Percentiles rank a stretch among this genome's conserved stretches.
These are phyloP conservation scores for Trichothecium sympodiale DNA, from an alignment of 2,329 filamentous ascomycete genomes.

Conservation along the genomic window DNA sequence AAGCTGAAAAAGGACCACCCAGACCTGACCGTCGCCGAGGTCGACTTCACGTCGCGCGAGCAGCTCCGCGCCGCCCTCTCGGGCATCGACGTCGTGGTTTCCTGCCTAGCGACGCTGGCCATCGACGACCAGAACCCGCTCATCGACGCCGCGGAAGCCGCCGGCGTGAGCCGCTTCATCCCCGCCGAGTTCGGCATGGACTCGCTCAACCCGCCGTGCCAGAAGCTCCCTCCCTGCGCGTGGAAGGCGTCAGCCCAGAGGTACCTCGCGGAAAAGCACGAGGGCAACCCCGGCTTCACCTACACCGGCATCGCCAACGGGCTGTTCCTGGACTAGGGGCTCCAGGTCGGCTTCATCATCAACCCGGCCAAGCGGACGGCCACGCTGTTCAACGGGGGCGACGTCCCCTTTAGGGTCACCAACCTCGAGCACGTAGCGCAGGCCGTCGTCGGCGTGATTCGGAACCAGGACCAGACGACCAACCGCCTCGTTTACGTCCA, in stretches of 20 bases:
- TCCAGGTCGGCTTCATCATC: constrained; percentile 29
- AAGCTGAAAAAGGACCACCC: not conserved
- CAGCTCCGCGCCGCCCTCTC: constrained; percentile 28
- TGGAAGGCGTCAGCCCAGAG: constrained; percentile 33
- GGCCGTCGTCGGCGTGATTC: constrained; percentile 36
- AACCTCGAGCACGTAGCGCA: constrained; percentile 34
- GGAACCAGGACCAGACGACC: constrained; percentile 37
- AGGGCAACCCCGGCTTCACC: constrained; percentile 27
- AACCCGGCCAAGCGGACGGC: constrained; percentile 26
- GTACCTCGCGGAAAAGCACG: constrained; percentile 26
- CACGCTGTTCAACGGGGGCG: constrained; percentile 37
- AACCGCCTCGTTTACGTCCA: constrained; percentile 36
- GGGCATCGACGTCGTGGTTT: constrained; percentile 45
- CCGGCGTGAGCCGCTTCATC: constrained; percentile 50
- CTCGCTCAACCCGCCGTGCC: constrained; percentile 18
- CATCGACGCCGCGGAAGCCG: constrained; percentile 46
- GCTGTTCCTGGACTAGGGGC: constrained; percentile 48
- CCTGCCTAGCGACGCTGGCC: constrained; percentile 20
- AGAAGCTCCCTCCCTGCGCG: constrained; percentile 36
- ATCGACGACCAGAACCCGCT: constrained; percentile 30
- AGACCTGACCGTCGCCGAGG: not conserved
- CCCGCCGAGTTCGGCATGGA: constrained; percentile 44
- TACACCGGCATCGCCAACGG: constrained; percentile 45
- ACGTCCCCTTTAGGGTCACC: constrained; percentile 34
- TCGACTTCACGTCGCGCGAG: constrained; percentile 1